Evolutionary conservation across 768 basidiomycete genomes (phyloP).

Genomic region (Leccinum pellstonianum): DNA sequence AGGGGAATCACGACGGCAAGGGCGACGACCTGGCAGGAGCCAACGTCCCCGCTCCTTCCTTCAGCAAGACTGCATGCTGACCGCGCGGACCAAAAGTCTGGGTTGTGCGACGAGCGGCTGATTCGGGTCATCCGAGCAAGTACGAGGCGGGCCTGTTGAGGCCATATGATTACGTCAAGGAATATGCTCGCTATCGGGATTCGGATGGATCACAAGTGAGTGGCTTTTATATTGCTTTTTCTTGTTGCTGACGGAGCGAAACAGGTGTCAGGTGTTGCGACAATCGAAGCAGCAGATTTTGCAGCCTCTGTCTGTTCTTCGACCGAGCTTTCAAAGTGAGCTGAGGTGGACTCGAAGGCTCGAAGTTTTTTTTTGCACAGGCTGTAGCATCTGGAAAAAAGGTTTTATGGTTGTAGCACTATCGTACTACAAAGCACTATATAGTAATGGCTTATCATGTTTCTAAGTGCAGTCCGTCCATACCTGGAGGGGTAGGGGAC

Average conservation of each 20-base stretch:
- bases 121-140: constrained; percentile 93
- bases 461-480: no score
- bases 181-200: constrained; percentile 87
- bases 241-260: background rate
- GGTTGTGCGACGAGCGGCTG: constrained; percentile 79
- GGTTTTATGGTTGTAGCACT: no score
- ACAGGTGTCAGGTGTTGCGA: constrained; percentile 69
- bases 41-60: constrained; percentile 54
- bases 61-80: constrained; percentile 72
- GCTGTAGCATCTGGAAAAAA: no score
- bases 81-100: constrained; percentile 94
- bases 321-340: background rate
- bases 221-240: constrained; percentile 17
- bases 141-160: constrained; percentile 94
- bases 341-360: background rate
- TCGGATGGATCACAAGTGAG: constrained; percentile 89
- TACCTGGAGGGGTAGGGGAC: no score
- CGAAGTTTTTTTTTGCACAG: background rate
- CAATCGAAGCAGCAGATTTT: constrained; percentile 91
- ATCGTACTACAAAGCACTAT: no score
- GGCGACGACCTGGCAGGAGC: constrained; percentile 30
- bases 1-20: constrained; percentile 9
- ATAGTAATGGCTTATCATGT: no score
- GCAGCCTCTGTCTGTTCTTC: constrained; percentile 66
- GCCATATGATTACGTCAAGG: constrained; percentile 96